A percentile compares a stretch with the other conserved stretches of the same genome.
Conservation (phyloP, 2,329 filamentous ascomycete genomes). For the Tympanopsis confertula region DNA sequence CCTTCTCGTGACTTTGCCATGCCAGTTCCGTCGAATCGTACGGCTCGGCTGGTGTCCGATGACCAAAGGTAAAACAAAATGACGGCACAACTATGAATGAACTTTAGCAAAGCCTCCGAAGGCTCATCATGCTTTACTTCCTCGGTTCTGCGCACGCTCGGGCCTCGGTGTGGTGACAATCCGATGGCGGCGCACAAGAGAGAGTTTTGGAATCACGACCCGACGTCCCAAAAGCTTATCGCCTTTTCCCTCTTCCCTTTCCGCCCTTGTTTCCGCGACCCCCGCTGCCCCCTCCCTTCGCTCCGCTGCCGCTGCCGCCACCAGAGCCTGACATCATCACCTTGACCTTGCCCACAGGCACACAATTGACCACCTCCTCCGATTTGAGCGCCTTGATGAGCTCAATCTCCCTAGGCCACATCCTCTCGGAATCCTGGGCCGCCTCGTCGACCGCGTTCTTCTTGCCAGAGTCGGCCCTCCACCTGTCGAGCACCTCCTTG, state of each 20-base stretch:
- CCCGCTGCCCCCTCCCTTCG: constrained; percentile 21
- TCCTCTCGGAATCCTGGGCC: constrained; percentile 49
- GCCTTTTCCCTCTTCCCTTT: constrained; percentile 15
- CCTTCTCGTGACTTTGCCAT: too few species aligned
- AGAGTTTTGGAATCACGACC: too few species aligned
- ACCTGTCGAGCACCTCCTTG: constrained; percentile 75
- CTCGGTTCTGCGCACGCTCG: too few species aligned
- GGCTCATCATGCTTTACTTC: too few species aligned
- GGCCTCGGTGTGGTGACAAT: too few species aligned
- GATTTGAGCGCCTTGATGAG: constrained; percentile 70
- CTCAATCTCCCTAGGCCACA: constrained; percentile 81
- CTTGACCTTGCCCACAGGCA: constrained; percentile 70
- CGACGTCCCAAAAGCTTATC: constrained; percentile 2
- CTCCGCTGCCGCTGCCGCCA: constrained; percentile 21
- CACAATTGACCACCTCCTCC: constrained; percentile 67
- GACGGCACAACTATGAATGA: too few species aligned
- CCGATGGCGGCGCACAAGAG: too few species aligned
- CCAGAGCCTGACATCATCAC: constrained; percentile 61
- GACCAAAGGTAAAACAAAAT: too few species aligned
- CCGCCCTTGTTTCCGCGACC: constrained; percentile 20
- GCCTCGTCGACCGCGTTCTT: constrained; percentile 38
- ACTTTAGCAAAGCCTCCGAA: too few species aligned
- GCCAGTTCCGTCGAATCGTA: too few species aligned
- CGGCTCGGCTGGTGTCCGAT: too few species aligned
- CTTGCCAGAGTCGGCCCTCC: constrained; percentile 56